Base-by-base conservation (phyloP, 2,329 filamentous ascomycete genomes). In the Fonsecaea pedrosoi region DNA sequence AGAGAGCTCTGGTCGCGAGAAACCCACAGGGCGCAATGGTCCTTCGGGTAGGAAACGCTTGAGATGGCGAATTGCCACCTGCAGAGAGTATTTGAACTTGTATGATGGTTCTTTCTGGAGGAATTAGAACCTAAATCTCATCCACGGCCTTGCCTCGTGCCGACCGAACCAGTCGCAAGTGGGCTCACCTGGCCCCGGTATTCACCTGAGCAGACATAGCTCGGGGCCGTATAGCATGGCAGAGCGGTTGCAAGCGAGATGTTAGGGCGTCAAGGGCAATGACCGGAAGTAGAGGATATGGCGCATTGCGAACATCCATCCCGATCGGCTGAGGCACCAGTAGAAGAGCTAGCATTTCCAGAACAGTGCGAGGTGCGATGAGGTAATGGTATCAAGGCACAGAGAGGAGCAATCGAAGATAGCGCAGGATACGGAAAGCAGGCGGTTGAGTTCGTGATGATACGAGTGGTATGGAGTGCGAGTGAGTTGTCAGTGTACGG, bases 11-110 rank as follows among this genome's bases (percentile, higher is more conserved):
- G 59, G 4, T 54, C 59, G 59, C 60, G 21, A 35, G 25, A 25
- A 15, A 18, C 32, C 38, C 35, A 56, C 50, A 18, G 35, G 25
- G 12, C 32, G 21, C 54, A 53, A 62, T 62, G 38, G 9, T 50
- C 21, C n/a, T 10, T 21, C 50, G 42, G 64, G 34, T 59, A 32
- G 54, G 56, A 60, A 56, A 48, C 37, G 60, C 60, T 65, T 60
- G 18, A 65, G 48, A 55, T 13, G 54, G 50, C 45, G 48, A 25
- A 54, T 38, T 30, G 60, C 60, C 60, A 56, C 60, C 42, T 45
- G 38, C 9, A 56, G 48, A 34, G 35, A 42, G 45, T 37, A 8
- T 15, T 50, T 61, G 59, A 21, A 18, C 40, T n/a, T 54, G 30
- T 42, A 54, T 40, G 32, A 30, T 30, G 9, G 21, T 5, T 48